A percentile compares a stretch with the other conserved stretches of the same genome.
These are phyloP conservation scores for Suillus americanus DNA, from an alignment of 768 basidiomycete genomes.

Conservation along the genomic window DNA sequence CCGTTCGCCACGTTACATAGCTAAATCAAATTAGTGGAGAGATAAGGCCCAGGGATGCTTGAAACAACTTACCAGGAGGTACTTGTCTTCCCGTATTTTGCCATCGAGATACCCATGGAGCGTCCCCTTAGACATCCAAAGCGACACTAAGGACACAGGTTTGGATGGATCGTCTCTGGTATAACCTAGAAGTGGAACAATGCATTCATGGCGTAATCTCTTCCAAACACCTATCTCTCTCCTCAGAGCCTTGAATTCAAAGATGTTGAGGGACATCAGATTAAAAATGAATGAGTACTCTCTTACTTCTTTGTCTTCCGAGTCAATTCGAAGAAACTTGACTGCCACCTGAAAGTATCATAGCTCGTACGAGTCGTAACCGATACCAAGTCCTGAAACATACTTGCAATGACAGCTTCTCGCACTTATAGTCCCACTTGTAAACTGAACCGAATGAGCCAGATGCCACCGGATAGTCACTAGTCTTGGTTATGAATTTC, in stretches of 20 bases:
- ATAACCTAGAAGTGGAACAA: constrained; percentile 3
- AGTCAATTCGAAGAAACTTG: neutral
- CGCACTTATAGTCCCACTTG: neutral
- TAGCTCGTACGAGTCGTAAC: too few species aligned
- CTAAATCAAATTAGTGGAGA: neutral
- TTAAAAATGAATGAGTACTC: neutral
- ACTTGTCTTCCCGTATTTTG: neutral
- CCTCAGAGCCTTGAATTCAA: neutral
- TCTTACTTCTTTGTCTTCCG: neutral
- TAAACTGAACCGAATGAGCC: neutral
- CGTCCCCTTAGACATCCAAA: constrained; percentile 1
- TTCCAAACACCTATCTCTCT: constrained; percentile 7
- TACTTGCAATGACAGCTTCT: neutral
- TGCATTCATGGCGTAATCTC: constrained; percentile 3
- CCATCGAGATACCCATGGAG: neutral
- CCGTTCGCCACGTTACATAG: neutral
- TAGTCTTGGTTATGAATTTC: neutral
- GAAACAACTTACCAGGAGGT: neutral
- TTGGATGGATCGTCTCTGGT: neutral
- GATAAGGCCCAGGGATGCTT: neutral
- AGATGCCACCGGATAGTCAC: neutral
- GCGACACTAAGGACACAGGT: neutral
- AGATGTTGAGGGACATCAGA: neutral
- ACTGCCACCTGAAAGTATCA: neutral
- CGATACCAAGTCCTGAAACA: neutral